A percentile compares a stretch with the other conserved stretches of the same genome.
phyloP scores from a whole-genome alignment of 2,329 filamentous ascomycete genomes.

The Aspergillus sp. region DNA sequence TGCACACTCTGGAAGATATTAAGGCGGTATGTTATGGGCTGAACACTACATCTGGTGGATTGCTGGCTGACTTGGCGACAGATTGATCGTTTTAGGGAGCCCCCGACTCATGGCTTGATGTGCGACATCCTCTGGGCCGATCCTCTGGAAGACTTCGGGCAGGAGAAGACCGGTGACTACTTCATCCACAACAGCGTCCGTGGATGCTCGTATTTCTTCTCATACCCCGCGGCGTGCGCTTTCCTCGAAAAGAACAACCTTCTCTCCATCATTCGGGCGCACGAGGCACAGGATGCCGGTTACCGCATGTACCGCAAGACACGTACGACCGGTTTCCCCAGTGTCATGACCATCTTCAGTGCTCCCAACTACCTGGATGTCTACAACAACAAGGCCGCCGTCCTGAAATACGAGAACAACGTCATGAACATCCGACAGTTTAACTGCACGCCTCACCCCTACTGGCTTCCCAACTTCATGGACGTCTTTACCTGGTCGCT shows the following conservation, averaged over 20 bases:
- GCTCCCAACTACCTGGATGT: slow-evolving; percentile 98
- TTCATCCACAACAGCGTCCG: slow-evolving; percentile 98
- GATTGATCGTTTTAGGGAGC: slow-evolving; percentile 97
- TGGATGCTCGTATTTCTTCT: slow-evolving; percentile 99
- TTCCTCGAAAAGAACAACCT: slow-evolving; percentile 99
- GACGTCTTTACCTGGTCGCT: slow-evolving; percentile 99
- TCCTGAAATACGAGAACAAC: slow-evolving; percentile 99
- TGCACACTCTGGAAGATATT: slow-evolving; percentile 93
- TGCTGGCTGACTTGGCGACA: slow-evolving; percentile 42
- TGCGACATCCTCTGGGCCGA: slow-evolving; percentile 99
- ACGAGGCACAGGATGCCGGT: slow-evolving; percentile 97
- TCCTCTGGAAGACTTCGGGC: slow-evolving; percentile 95
- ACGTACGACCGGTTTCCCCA: slow-evolving; percentile 94
- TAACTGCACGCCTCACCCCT: slow-evolving; percentile 98
- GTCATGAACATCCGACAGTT: slow-evolving; percentile 99
- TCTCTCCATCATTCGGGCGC: slow-evolving; percentile 92
- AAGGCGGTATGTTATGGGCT: slow-evolving; percentile 67
- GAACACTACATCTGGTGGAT: no score
- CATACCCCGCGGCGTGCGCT: slow-evolving; percentile 92
- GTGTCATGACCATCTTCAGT: slow-evolving; percentile 99
- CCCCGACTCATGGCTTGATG: slow-evolving; percentile 96
- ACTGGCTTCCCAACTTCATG: slow-evolving; percentile 99
- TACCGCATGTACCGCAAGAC: slow-evolving; percentile 99
- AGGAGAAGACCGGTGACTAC: slow-evolving; percentile 97
- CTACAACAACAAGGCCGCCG: slow-evolving; percentile 99